A percentile compares a stretch with the other conserved stretches of the same genome.
phyloP scores from a whole-genome alignment of 495 filamentous ascomycete species.

The Neurospora terricola region DNA sequence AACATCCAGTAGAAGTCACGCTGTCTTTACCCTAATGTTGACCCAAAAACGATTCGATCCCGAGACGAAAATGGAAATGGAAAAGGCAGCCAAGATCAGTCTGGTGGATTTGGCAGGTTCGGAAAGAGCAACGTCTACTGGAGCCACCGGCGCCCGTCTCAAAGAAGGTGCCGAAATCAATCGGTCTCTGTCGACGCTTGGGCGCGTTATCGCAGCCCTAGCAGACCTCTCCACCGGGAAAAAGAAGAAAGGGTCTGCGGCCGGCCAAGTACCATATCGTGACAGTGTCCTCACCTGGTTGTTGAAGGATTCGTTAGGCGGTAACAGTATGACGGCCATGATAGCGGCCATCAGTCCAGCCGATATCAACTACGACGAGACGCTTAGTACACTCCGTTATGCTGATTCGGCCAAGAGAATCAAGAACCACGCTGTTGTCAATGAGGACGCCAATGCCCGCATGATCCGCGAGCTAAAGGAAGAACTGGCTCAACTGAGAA shows the following conservation, averaged over 20 bases:
- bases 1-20: conserved; percentile 94
- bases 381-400: conserved; percentile 88
- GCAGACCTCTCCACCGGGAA: conserved; percentile 85
- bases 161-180: conserved; percentile 99
- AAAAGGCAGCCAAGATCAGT: conserved; percentile 97
- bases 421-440: conserved; percentile 99
- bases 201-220: conserved; percentile 94
- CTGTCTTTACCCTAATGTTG: conserved; percentile 92
- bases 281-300: conserved; percentile 96
- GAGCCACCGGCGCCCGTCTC: conserved; percentile 87
- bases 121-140: conserved; percentile 90
- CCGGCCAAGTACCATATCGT: conserved; percentile 86
- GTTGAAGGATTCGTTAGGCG: conserved; percentile 92
- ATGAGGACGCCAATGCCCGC: conserved; percentile 95
- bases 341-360: conserved; percentile 97
- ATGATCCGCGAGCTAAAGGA: conserved; percentile 99
- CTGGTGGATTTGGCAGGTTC: conserved; percentile 97
- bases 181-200: conserved; percentile 87
- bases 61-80: conserved; percentile 90
- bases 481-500: conserved; percentile 75
- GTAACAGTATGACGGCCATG: conserved; percentile 99
- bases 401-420: conserved; percentile 97
- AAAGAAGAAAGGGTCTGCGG: conserved; percentile 57
- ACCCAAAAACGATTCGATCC: conserved; percentile 89
- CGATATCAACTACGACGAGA: conserved; percentile 99